phyloP scores from a whole-genome alignment of 2,329 filamentous ascomycete species.

The Rhytidhysteron rufulum region DNA sequence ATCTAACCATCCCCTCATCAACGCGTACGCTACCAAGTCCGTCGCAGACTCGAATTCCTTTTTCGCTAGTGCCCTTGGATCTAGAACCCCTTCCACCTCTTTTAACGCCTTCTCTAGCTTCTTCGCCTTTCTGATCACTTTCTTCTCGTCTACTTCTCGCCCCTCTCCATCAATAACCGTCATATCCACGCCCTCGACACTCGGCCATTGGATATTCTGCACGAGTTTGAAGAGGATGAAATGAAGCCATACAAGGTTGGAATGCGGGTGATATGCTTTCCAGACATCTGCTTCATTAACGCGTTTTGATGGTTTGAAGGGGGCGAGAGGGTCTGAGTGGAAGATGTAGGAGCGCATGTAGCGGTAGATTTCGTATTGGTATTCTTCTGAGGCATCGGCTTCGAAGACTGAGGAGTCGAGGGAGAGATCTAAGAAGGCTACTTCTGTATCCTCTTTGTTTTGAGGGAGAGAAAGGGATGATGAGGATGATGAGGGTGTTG shows the following conservation, averaged over 20 bases:
- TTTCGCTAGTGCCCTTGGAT: not conserved
- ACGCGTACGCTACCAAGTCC: not conserved
- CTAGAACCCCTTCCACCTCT: not conserved
- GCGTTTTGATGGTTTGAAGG: slow-evolving; percentile 16
- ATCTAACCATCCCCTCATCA: not conserved
- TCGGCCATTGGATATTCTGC: slow-evolving; percentile 33
- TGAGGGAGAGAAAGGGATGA: slow-evolving; percentile 9
- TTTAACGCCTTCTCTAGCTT: not conserved
- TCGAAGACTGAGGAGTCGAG: slow-evolving; percentile 43
- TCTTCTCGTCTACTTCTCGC: slow-evolving; percentile 10
- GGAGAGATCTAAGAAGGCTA: slow-evolving; percentile 46
- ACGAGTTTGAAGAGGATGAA: slow-evolving; percentile 58
- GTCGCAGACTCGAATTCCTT: not conserved
- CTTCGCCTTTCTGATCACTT: slow-evolving; percentile 31
- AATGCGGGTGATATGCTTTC: slow-evolving; percentile 54
- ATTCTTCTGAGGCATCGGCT: slow-evolving; percentile 45
- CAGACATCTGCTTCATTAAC: slow-evolving; percentile 35
- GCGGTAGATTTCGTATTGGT: slow-evolving; percentile 56
- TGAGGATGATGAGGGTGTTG: slow-evolving; percentile 10
- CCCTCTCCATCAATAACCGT: too few relatives aligned
- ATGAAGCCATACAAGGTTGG: slow-evolving; percentile 62
- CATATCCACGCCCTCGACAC: slow-evolving; percentile 10
- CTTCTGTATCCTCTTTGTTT: slow-evolving; percentile 13
- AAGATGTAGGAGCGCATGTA: slow-evolving; percentile 48
- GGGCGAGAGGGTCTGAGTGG: slow-evolving; percentile 40